Percentiles rank a stretch among this genome's conserved stretches.
Evolutionary conservation across 805 yeast genomes (phyloP).

Genomic region (Priceomyces carsonii): DNA sequence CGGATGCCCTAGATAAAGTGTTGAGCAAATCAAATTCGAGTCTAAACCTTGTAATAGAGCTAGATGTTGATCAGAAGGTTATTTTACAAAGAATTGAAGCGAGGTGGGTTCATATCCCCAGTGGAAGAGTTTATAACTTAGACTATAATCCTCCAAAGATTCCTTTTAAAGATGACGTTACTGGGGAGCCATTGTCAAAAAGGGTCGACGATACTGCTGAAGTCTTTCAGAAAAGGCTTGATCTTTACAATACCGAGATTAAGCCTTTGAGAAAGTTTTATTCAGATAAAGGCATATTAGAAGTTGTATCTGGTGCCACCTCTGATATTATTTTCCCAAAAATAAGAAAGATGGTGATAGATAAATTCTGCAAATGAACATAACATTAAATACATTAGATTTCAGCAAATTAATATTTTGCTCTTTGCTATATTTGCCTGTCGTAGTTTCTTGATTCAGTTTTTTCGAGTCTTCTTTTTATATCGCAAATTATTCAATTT

Average conservation of each 20-base stretch:
- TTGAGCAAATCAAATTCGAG: constrained; percentile 38
- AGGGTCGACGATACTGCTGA: constrained; percentile 82
- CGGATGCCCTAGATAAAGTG: constrained; percentile 52
- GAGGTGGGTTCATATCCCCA: constrained; percentile 79
- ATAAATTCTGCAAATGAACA: constrained; percentile 9
- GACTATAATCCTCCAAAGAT: constrained; percentile 87
- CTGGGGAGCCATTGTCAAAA: constrained; percentile 82
- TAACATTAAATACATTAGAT: background rate
- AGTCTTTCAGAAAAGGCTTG: constrained; percentile 67
- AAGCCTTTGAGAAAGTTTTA: constrained; percentile 70
- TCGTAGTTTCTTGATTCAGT: too few relatives aligned
- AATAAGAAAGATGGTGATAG: constrained; percentile 30
- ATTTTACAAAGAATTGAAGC: constrained; percentile 81
- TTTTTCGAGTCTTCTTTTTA: too few relatives aligned
- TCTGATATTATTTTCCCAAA: constrained; percentile 85
- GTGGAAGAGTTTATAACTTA: constrained; percentile 85
- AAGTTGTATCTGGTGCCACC: constrained; percentile 69
- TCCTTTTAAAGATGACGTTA: constrained; percentile 79
- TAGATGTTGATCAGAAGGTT: constrained; percentile 83
- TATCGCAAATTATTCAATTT: constrained; percentile 1
- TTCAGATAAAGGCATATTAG: constrained; percentile 40
- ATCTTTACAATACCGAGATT: constrained; percentile 57
- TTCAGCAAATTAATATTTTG: too few relatives aligned
- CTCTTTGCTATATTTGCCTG: too few relatives aligned
- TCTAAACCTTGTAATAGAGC: constrained; percentile 78